Evolutionary conservation across 106 monocot species (phyloP).

Genomic region (Iris macrosiphon): DNA sequence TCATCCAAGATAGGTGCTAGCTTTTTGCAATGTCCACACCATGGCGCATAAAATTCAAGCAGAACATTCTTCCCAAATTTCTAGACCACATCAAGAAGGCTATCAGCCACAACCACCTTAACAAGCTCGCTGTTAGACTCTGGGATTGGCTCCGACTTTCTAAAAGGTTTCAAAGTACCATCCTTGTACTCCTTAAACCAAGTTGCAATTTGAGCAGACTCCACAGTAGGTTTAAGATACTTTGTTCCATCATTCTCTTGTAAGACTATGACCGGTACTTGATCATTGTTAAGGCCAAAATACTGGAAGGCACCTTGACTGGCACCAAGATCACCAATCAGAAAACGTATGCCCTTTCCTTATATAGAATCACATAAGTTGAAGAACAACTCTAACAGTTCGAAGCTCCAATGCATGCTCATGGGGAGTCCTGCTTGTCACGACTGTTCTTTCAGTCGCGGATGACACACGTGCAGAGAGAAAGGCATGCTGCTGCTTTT

Average conservation of each 20-base stretch:
- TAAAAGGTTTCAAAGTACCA: conserved; percentile 49
- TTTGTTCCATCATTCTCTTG: conserved; percentile 46
- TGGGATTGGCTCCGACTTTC: conserved; percentile 82
- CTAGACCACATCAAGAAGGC: conserved; percentile 56
- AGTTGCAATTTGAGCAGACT: conserved; percentile 43
- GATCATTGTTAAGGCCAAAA: conserved; percentile 59
- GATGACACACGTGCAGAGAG: too few relatives aligned
- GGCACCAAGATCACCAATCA: conserved; percentile 64
- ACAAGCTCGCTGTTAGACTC: conserved; percentile 79
- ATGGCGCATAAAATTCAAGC: conserved; percentile 92
- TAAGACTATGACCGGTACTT: conserved; percentile 59
- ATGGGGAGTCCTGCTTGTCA: too few relatives aligned
- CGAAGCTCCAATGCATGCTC: too few relatives aligned
- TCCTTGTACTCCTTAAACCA: conserved; percentile 78
- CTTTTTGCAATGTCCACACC: conserved; percentile 94
- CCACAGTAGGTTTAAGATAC: conserved; percentile 54
- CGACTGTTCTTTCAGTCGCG: too few relatives aligned
- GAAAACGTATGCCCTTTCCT: conserved; percentile 51
- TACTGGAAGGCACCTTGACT: conserved; percentile 69
- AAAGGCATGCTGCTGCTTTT: too few relatives aligned
- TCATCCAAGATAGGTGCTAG: conserved; percentile 86
- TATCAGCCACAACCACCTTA: conserved; percentile 69
- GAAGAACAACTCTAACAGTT: too few relatives aligned
- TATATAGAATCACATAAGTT: too few relatives aligned
- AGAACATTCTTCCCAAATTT: conserved; percentile 79